Base-by-base conservation (phyloP, 257 asterid genomes). In the Nicotiana attenuata region DNA sequence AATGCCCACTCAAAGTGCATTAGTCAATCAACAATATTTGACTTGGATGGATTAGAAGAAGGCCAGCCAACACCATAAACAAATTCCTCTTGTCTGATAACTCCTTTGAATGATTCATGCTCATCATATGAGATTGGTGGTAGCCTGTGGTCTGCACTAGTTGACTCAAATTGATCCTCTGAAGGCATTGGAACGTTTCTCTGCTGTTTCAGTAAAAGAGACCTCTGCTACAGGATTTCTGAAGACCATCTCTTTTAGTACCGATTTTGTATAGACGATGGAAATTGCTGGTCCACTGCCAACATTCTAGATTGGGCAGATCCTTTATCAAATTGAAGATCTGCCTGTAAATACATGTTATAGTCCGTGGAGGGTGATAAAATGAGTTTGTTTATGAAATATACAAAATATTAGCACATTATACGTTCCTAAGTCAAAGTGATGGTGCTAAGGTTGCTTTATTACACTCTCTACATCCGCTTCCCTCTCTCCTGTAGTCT, bases 41-140 rank as follows among this genome's bases (percentile, higher is more conserved):
- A 71, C 20, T 71, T 71, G 60, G 78, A 71, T 45, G 35, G 78
- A 14, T 71, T 71, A 22, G 78, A 57, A 71, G 20, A 71, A 45
- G 59, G 20, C 20, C 38, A 71, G 22, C 78, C 78, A 45, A 45
- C 60, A 45, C 24, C 47, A 45, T 22, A 15, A 22, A 20, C 20
- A 71, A 71, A 7, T 71, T 57, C 60, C 24, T 61, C 66, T 22
- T 13, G 78, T 71, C 78, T 45, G 35, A 45, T 71, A 22, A 45
- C 41, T 47, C 45, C 61, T 73, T 50, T 73, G 22, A 47, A 3
- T 75, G 24, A 50, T 75, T 73, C 45, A 50, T 75, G 79, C 41
- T 75, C 79, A 75, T 50, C 61, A 24, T 73, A 24, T 47, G 79
- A 24, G 57, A 47, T 73, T 73, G 61, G 61, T 73, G 63, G 63